Base-by-base conservation (phyloP, 768 basidiomycete species). In the Boletales sp. region DNA sequence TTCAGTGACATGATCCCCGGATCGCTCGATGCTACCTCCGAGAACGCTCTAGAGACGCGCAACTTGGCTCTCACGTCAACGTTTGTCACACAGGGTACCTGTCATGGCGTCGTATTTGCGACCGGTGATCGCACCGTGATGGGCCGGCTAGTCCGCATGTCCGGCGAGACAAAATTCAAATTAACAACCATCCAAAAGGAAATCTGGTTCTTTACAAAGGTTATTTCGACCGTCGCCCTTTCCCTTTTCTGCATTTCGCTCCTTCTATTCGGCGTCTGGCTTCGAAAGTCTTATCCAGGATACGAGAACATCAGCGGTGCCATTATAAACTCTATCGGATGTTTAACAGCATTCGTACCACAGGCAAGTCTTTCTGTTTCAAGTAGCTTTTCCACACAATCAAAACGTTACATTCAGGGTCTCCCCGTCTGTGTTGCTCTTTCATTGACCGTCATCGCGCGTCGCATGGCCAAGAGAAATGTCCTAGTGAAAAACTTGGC, bases 101-200 rank as follows among this genome's bases (percentile, higher is more conserved):
- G 73, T 29, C 69, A 58, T 31, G 74, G 74, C 18, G 55, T 76
- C 1, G 72, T 72, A 5, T 72, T 77, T 31, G 69, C 72, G 24
- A 73, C 69, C 1, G 76, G 76, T 34, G 72, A 74, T 53, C 75
- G 69, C 34, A 69, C 72, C 1, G 60, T 74, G 47, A 74, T 77
- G 75, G 82, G 80, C 8, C 76, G 78, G 27, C 75, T 83, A 50
- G 80, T 81, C 19, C 72, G 76, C 53, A 73, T 82, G 58, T 78
- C 80, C 0, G 74, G 71, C 15, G 69, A 74, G 43, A 70, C 69
- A 11, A 75, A 74, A 51, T 68, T 72, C 60, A 76, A 73, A 50
- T 58, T 76, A 32, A 77, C 78, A 0, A 72, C 75, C 19, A 72
- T 78, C 24, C 76, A 78, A 55, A 68, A 58, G 39, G 77, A 78